Base-by-base conservation (phyloP, 768 basidiomycete genomes). In the Suillus fuscotomentosus region DNA sequence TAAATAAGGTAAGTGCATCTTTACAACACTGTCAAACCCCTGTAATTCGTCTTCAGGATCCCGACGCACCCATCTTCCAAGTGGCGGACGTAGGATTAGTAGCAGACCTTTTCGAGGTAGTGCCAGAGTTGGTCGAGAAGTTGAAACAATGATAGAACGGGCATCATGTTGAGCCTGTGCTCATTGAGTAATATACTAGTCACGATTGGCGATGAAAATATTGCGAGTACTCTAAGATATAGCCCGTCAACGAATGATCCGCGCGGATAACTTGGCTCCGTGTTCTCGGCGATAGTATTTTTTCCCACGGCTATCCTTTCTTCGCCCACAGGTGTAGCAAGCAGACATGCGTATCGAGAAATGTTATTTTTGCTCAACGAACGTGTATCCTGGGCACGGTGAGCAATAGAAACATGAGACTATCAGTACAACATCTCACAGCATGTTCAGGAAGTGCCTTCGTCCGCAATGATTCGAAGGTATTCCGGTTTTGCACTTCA, bases 21-120 rank as follows among this genome's bases (percentile, higher is more conserved):
- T 63, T 27, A 3, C 56, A 41, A 63, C 22, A 27, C 54, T 34
- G 50, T 9, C 22, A 20, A 31, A 43, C 54, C 2, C 59, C 60
- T 61, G 63, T 73, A n/a, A 73, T 64, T 24, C 41, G 63, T 65
- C 61, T 67, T 22, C 69, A 96, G 94, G 97, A 98, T 73, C 85
- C 94, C 48, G 97, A 99, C 71, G 97, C 97, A 10, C 97, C 97
- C 1, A 99, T 99, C 72, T 98, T 98, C 87, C 97, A 99, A 78
- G 92, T 99, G 3, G 97, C 97, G 20, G 97, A 99, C 76, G 86
- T 90, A 15, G 97, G 97, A 0, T 86, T 99, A 17, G 95, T 97
- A 5, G 97, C 88, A 43, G 97, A 99, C 75, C 81, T 99, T 54
- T 99, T 90, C 71, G 89, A 96, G 38, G 94, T 82, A 47, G 95